These are phyloP conservation scores for Colletotrichum horii DNA, from an alignment of 2,329 filamentous ascomycete genomes.

Conservation along the genomic window DNA sequence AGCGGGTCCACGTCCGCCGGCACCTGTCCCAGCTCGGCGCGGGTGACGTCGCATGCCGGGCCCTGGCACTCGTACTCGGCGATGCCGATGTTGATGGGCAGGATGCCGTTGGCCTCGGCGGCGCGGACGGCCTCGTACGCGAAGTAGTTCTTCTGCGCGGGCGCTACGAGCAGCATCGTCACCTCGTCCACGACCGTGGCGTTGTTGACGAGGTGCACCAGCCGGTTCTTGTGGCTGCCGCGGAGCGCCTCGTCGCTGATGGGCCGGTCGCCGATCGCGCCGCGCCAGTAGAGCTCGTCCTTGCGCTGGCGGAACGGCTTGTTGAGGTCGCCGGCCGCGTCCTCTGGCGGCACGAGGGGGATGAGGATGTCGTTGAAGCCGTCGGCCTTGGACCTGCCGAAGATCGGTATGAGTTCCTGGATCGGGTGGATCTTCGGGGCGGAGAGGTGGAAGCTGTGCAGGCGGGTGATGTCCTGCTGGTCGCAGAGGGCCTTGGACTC, in stretches of 20 bases:
- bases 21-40: constrained; percentile 53
- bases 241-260: constrained; percentile 61
- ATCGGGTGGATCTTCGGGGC: constrained; percentile 67
- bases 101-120: constrained; percentile 55
- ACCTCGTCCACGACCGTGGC: constrained; percentile 54
- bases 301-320: constrained; percentile 65
- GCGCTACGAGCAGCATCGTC: constrained; percentile 61
- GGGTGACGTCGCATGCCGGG: constrained; percentile 54
- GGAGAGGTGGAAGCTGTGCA: constrained; percentile 76
- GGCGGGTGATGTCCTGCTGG: constrained; percentile 75
- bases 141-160: constrained; percentile 41
- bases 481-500: constrained; percentile 72
- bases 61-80: constrained; percentile 62
- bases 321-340: constrained; percentile 49
- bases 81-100: constrained; percentile 65
- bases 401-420: constrained; percentile 72
- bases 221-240: constrained; percentile 71
- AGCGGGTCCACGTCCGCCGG: constrained; percentile 59
- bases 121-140: constrained; percentile 61
- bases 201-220: constrained; percentile 72
- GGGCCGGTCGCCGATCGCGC: constrained; percentile 64
- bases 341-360: constrained; percentile 56
- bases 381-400: constrained; percentile 74
- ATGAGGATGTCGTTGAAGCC: constrained; percentile 81
- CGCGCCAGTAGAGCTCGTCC: constrained; percentile 76